phyloP scores from a whole-genome alignment of 2,329 filamentous ascomycete species.

The Phyllosticta citriasiana region DNA sequence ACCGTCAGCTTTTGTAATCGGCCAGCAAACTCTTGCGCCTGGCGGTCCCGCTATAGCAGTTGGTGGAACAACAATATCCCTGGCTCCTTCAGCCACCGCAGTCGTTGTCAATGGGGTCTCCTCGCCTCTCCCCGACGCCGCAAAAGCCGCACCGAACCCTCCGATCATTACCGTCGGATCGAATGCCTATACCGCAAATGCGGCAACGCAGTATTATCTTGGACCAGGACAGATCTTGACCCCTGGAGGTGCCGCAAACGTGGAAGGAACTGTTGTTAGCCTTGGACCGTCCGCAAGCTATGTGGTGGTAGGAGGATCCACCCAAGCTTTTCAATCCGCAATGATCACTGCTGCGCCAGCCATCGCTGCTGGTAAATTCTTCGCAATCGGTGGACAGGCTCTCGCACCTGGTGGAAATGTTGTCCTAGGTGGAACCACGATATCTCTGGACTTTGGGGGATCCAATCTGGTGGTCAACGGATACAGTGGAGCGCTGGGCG shows the following conservation, averaged over 20 bases:
- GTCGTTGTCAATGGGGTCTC: constrained; percentile 25
- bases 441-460: constrained; percentile 16
- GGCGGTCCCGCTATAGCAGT: constrained; percentile 27
- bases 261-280: constrained; percentile 31
- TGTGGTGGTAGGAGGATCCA: constrained; percentile 31
- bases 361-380: constrained; percentile 18
- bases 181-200: constrained; percentile 32
- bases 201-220: constrained; percentile 36
- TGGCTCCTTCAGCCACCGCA: constrained; percentile 27
- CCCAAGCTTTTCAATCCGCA: constrained; percentile 20
- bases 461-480: constrained; percentile 19
- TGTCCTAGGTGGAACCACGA: constrained; percentile 15
- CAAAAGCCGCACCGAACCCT: constrained; percentile 11
- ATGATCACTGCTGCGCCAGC: constrained; percentile 13
- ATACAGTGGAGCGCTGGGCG: constrained; percentile 11
- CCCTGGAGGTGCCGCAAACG: constrained; percentile 29
- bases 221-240: constrained; percentile 28
- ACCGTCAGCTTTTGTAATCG: constrained; percentile 24
- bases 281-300: constrained; percentile 30
- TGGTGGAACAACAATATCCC: constrained; percentile 24
- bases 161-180: constrained; percentile 33
- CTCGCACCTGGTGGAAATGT: constrained; percentile 17
- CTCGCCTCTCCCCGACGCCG: constrained; percentile 15
- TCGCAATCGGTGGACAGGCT: constrained; percentile 12
- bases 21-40: constrained; percentile 24